phyloP scores from a whole-genome alignment of 148 eudicot genomes.

The Polygonum aviculare region DNA sequence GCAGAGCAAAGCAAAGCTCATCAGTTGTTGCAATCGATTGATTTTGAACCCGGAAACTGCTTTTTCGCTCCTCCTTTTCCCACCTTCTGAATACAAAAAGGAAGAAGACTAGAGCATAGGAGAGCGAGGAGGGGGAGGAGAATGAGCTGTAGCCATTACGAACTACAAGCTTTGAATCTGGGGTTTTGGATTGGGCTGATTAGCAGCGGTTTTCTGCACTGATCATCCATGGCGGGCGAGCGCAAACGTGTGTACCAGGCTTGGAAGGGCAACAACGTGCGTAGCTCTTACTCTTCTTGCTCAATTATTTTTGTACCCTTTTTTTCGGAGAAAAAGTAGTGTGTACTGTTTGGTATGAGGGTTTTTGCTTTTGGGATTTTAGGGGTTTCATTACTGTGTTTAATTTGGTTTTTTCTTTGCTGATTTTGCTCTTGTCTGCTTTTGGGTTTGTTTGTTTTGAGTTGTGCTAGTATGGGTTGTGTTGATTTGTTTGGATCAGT shows the following conservation, averaged over 20 bases:
- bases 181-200: constrained; percentile 13
- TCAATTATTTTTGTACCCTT: background rate
- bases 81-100: constrained; percentile 21
- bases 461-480: background rate
- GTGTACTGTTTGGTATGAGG: background rate
- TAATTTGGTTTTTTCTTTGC: background rate
- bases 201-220: background rate
- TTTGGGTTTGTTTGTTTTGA: background rate
- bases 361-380: background rate
- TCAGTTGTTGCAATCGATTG: constrained; percentile 16
- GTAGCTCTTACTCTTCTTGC: background rate
- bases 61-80: constrained; percentile 10
- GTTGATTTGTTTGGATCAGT: background rate
- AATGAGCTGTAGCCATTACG: constrained; percentile 21
- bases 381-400: background rate
- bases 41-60: constrained; percentile 35
- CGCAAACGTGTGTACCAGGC: constrained; percentile 36
- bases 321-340: background rate
- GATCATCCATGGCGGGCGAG: constrained; percentile 25
- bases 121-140: constrained; percentile 7
- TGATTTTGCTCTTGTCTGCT: background rate
- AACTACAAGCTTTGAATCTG: constrained; percentile 22
- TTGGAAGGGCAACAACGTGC: constrained; percentile 60
- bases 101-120: background rate
- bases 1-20: constrained; percentile 13